Evolutionary conservation across 2,329 filamentous ascomycete genomes (phyloP).

Genomic region (Sclerotinia spermophila): DNA sequence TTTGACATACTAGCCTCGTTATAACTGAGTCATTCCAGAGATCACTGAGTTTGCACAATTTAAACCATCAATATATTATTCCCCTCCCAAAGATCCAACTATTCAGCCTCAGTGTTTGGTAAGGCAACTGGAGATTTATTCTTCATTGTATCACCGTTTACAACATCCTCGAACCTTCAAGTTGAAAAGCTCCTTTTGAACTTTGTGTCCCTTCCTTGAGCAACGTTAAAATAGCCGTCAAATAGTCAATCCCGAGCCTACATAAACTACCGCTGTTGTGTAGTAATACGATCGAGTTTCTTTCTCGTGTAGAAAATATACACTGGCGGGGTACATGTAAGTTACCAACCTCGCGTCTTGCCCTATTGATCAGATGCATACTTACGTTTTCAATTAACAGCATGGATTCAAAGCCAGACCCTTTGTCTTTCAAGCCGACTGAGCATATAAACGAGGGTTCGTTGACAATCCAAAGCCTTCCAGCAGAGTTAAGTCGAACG

Average conservation of each 20-base stretch:
- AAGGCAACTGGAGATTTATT: neutral
- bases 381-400: neutral
- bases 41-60: neutral
- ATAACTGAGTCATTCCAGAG: neutral
- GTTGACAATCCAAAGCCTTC: neutral
- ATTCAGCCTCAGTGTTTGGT: neutral
- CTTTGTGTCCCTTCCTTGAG: too few species aligned
- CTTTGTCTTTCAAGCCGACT: neutral
- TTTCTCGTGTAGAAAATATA: too few species aligned
- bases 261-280: neutral
- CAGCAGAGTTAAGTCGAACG: neutral
- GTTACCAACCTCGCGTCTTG: neutral
- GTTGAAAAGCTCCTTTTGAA: neutral
- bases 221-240: neutral
- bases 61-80: neutral
- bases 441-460: neutral
- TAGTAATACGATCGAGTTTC: neutral
- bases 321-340: neutral
- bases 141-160: neutral
- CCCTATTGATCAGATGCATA: neutral
- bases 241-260: neutral
- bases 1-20: neutral
- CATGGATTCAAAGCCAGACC: neutral
- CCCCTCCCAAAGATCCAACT: too few species aligned
- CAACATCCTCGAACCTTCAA: neutral